Base-by-base conservation (phyloP, 2,329 filamentous ascomycete genomes). In the Achaetomium macrosporum region DNA sequence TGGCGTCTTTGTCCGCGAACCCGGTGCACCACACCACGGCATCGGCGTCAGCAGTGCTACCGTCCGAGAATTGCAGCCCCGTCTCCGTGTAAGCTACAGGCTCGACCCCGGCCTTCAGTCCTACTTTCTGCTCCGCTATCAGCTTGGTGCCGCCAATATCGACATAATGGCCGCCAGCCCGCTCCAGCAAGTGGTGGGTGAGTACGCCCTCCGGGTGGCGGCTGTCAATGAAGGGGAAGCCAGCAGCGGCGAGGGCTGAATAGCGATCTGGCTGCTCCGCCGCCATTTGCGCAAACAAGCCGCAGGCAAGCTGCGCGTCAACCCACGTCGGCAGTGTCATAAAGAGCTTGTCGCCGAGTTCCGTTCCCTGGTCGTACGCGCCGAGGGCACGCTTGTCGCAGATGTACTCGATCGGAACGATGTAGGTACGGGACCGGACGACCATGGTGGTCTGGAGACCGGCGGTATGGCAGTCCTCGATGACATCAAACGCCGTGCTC, bases 401-500 rank as follows among this genome's bases (percentile, higher is more conserved):
- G n/a, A 65, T 36, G 57, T 71, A 67, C 0, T 62, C 59, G 33
- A 64, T 52, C 0, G 69, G 70, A 12, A 69, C 47, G 6, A 72
- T 44, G 36, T 65, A 69, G 0, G 69, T 72, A 3, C 65, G 63
- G 0, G 68, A 70, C 2, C 70, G 65, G 11, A 57, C 66, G 2
- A 66, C 42, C 61, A 73, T 70, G 19, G 68, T 71, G 0, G 65
- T 65, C 16, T 55, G n/a, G 1, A 70, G 59, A 2, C 64, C 64
- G 2, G 65, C 62, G 1, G 52, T 40, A 44, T 65, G 53, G 50
- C 67, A 70, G 51, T 72, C 68, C 15, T 64, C 61, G 30, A 69
- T 56, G 1, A 72, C 59, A 58, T 74, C 70, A 46, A 75, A 74
- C 6, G 68, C 71, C 1, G 68, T 71, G 53, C 73, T 73, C n/a